Evolutionary conservation across 2,329 filamentous ascomycete species (phyloP), one percentile per base, ranked within the genome.

Genomic region (Diaporthe humulicola): DNA sequence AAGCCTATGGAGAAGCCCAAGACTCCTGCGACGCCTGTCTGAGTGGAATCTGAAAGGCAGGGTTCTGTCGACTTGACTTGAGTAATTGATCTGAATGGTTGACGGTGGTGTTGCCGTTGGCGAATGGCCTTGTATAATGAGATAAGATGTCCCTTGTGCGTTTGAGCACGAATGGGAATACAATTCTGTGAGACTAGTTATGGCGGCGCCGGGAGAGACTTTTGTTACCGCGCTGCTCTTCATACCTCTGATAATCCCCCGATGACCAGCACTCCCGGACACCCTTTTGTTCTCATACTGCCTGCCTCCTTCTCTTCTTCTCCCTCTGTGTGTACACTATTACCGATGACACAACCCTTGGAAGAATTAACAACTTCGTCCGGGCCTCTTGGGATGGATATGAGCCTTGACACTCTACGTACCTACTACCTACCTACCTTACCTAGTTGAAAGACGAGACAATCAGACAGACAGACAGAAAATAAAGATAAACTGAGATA

Each of bases 1-100:
- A 76, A 67, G 69, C 22, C 61, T 8, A 48, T 76, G 73, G 75
- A 76, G 40, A 88, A 88, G 78, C 84, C 87, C 60, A 86, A 86
- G 79, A 81, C 84, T 15, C 81, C 85, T 3, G 80, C 85, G 25
- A 76, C 75, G 25, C 60, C 75, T 17, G 75, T 70, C 33, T 76
- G 60, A 56, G 33, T 38, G 40, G n/a, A n/a, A 64, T 22, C 25
- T n/a, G n/a, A 6, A 17, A 8, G 14, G 22, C 22, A 19, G 42
- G 10, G 14, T 28, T 10, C 33, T 30, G 4, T n/a, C 15, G 30
- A 30, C 22, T 10, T 60, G 45, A 64, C n/a, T 52, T 33, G 57
- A 72, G 57, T 64, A 58, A 56, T 36, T 45, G n/a, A 42, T 40
- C 22, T 38, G 57, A 19, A 10, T 25, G 45, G 30, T 60, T 36